Evolutionary conservation across 495 filamentous ascomycete species (phyloP), one percentile per base, ranked within the genome.

Genomic region (Penicillium psychrofluorescens): DNA sequence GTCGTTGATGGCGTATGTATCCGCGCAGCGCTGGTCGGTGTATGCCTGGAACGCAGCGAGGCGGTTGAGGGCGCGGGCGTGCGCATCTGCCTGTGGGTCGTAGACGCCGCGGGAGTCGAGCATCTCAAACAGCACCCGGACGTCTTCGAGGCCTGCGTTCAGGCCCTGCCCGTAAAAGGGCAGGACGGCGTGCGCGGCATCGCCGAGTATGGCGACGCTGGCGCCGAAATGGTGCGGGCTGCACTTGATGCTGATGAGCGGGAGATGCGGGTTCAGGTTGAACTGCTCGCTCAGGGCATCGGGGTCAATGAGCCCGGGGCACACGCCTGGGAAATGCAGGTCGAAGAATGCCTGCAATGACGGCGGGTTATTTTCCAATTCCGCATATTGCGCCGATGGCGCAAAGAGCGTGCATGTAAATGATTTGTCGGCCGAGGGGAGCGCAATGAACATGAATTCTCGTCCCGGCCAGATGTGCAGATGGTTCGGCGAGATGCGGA

Each of bases 391-490:
- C 11, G 38, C 38, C 11, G 81, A 72, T 0, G 88, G 83, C 8
- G 91, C 79, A 63, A 99, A 99, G 10, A 99, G 70, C 0, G 92
- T 99, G 64, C 89, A 95, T 0, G 91, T 97, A 57, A 99, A 99
- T 1, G 88, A 86, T 45, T 85, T 85, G 60, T 97, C 90, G 11
- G 81, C 70, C 40, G 83, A 88, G 0, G 92, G 91, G 22, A 99
- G 86, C 13, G 92, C 92, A 54, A 99, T 97, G 65, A 99, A 99
- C 92, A 99, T 97, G 58, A 88, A 86, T 10, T 87, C 78, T 49
- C 80, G 80, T 15, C 84, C 88, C 1, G 92, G 92, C 92, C 92
- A 99, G 64, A 99, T 99, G 61, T 99, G 92, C 2, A 99, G 76
- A 55, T 97, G 88, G 59, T 95, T 85, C 11, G 88, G 87, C 0